These are phyloP conservation scores for Mitragyna speciosa DNA, from an alignment of 257 asterid genomes.

Conservation along the genomic window DNA sequence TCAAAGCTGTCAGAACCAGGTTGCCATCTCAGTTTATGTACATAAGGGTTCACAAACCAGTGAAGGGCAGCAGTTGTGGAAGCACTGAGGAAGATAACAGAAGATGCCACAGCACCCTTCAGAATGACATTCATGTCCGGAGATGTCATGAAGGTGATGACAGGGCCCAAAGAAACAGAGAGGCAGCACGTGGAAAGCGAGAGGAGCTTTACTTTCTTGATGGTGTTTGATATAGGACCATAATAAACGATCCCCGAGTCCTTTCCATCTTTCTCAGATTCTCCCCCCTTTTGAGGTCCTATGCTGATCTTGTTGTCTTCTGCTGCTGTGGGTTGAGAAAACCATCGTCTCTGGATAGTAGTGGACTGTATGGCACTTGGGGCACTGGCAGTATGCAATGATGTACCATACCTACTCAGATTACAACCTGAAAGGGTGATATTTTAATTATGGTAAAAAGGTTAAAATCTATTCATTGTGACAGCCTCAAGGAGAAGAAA, in stretches of 20 bases:
- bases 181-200: slow-evolving; percentile 96
- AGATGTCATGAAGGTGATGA: slow-evolving; percentile 92
- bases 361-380: slow-evolving; percentile 25
- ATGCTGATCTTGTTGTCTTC: slow-evolving; percentile 57
- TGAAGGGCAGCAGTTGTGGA: slow-evolving; percentile 86
- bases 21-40: slow-evolving; percentile 88
- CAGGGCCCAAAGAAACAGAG: slow-evolving; percentile 89
- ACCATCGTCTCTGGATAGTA: slow-evolving; percentile 42
- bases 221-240: slow-evolving; percentile 83
- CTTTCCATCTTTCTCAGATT: slow-evolving; percentile 44
- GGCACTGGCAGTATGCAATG: slow-evolving; percentile 18
- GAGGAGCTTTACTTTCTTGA: slow-evolving; percentile 91
- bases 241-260: slow-evolving; percentile 56
- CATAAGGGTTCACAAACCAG: slow-evolving; percentile 95
- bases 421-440: slow-evolving; percentile 44
- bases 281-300: slow-evolving; percentile 54
- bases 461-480: neutral
- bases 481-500: neutral
- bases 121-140: slow-evolving; percentile 70
- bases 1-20: slow-evolving; percentile 93
- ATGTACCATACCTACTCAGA: slow-evolving; percentile 28
- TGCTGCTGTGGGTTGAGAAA: slow-evolving; percentile 38
- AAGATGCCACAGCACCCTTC: slow-evolving; percentile 93
- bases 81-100: slow-evolving; percentile 81
- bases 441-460: neutral